phyloP scores from a whole-genome alignment of 2,329 filamentous ascomycete species.

The Fusarium lateritium region DNA sequence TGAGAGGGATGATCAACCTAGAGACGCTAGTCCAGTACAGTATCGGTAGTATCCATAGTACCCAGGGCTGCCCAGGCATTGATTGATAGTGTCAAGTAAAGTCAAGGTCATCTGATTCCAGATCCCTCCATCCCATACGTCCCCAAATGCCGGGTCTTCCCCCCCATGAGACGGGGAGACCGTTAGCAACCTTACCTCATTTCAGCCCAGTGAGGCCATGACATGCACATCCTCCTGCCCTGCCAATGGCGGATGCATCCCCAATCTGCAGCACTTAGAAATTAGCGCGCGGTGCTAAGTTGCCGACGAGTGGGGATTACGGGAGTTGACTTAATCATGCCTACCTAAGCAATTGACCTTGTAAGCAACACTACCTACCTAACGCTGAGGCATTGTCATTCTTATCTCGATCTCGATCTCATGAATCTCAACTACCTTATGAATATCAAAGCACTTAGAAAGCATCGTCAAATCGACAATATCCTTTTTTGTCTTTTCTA shows the following conservation, averaged over 20 bases:
- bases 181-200: slow-evolving; percentile 1
- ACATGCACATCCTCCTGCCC: too few relatives aligned
- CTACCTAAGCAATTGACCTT: slow-evolving; percentile 9
- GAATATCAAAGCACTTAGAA: slow-evolving; percentile 33
- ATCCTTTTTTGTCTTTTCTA: slow-evolving; percentile 8
- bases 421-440: too few relatives aligned
- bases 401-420: slow-evolving; percentile 25
- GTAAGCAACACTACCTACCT: slow-evolving; percentile 17
- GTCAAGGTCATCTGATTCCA: not conserved
- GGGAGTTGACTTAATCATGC: slow-evolving; percentile 34
- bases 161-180: slow-evolving; percentile 9
- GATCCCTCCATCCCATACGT: slow-evolving; percentile 12
- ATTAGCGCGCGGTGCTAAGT: slow-evolving; percentile 4
- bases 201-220: slow-evolving; percentile 43
- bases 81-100: too few relatives aligned
- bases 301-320: slow-evolving; percentile 1
- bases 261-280: slow-evolving; percentile 4
- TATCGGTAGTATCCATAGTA: not conserved
- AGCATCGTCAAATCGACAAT: slow-evolving; percentile 16
- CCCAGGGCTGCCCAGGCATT: not conserved
- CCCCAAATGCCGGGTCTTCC: slow-evolving; percentile 16
- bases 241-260: slow-evolving; percentile 26
- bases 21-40: slow-evolving; percentile 1
- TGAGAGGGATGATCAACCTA: slow-evolving; percentile 21
- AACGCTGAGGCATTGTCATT: slow-evolving; percentile 2